phyloP scores from a whole-genome alignment of 1,139 yeast genomes.

The Yamadazyma triangularis region DNA sequence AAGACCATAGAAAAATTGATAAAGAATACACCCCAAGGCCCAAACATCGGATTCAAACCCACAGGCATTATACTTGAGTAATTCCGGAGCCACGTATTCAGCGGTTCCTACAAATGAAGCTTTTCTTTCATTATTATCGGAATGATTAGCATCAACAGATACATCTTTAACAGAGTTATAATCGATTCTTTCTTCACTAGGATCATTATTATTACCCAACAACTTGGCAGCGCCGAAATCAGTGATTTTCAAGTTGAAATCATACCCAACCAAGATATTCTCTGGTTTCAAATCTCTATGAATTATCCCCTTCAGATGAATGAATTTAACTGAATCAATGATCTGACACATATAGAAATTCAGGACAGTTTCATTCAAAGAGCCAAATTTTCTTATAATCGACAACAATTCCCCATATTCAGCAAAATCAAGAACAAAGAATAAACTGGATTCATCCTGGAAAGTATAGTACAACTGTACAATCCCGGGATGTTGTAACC shows the following conservation, averaged over 20 bases:
- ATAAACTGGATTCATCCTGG: constrained; percentile 68
- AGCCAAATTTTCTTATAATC: constrained; percentile 70
- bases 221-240: constrained; percentile 98
- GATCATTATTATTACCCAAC: constrained; percentile 43
- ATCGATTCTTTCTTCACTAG: constrained; percentile 29
- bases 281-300: constrained; percentile 97
- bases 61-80: constrained; percentile 74
- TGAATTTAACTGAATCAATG: constrained; percentile 78
- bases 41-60: constrained; percentile 91
- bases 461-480: constrained; percentile 73
- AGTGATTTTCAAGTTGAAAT: constrained; percentile 84
- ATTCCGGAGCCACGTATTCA: constrained; percentile 86
- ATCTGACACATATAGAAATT: constrained; percentile 74
- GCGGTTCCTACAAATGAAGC: constrained; percentile 63
- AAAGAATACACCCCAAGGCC: constrained; percentile 94
- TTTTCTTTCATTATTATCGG: constrained; percentile 47
- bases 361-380: constrained; percentile 71
- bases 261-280: constrained; percentile 74
- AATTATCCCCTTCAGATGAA: constrained; percentile 80
- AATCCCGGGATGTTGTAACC: constrained; percentile 61
- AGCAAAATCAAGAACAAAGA: constrained; percentile 75
- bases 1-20: constrained; percentile 87
- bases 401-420: constrained; percentile 73
- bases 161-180: constrained; percentile 24
- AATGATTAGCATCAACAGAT: constrained; percentile 3